Base-by-base conservation (phyloP, 495 filamentous ascomycete genomes). In the Penicillium angulare region DNA sequence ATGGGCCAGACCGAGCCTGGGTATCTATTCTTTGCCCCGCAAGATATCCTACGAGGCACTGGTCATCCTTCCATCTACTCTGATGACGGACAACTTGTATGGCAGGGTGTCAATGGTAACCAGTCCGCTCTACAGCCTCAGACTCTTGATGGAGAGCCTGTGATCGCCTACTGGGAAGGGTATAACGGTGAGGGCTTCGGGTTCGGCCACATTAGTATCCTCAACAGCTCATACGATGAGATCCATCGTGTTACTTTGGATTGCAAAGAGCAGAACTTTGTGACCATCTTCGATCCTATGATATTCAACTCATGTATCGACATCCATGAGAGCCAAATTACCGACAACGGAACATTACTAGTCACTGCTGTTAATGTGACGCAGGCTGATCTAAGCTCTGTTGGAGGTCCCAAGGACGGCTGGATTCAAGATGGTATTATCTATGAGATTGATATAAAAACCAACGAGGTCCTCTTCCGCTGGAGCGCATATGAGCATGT, bases 311-410 rank as follows among this genome's bases (percentile, higher is more conserved):
- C 56, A 3, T 63, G 61, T 22, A 61, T 63, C 31, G 69, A 71
- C 49, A 38, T 73, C 16, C 75, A 79, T 42, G 75, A 79, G 47
- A 68, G 67, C 10, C 64, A 61, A 10, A 56, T 77, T 32, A 76
- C 73, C 1, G 55, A 63, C 13, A 56, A 76, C 20, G 63, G 75
- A 43, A 82, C 78, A 0, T 69, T 78, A 10, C 61, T 82, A 3
- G 76, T 80, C n/a, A 74, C 73, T 9, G 70, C 76, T 9, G 79
- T 79, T 35, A 74, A 80, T 47, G 67, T 70, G 7, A 76, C 74
- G 8, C 65, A 61, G 16, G 61, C 69, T 31, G 72, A 81, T 53
- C 46, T 79, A 38, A 69, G 61, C 2, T 55, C 68, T 5, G 62
- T 75, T 42, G 76, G 74, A 10, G 75, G 68, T 1, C 66, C 67